These are phyloP conservation scores for Vaccinium macrocarpon DNA, from an alignment of 148 eudicot genomes.

Conservation along the genomic window DNA sequence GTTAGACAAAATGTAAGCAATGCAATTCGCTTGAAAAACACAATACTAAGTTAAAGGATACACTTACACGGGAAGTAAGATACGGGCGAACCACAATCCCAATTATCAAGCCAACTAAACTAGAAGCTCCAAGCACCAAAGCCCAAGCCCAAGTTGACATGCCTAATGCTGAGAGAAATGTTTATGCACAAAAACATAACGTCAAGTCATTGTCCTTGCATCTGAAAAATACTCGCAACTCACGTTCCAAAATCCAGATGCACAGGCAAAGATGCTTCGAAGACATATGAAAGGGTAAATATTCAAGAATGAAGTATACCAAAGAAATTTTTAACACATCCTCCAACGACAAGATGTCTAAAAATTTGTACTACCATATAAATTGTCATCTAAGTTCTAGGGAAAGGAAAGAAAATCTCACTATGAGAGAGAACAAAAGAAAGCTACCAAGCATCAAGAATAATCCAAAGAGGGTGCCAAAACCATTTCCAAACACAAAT, in stretches of 20 bases:
- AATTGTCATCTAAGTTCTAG: background rate
- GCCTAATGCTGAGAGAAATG: slow-evolving; percentile 31
- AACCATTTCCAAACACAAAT: background rate
- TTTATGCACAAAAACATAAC: background rate
- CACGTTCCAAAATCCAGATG: background rate
- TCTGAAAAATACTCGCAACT: background rate
- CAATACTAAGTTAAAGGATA: background rate
- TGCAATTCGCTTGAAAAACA: background rate
- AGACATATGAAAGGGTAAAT: background rate
- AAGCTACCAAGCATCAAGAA: background rate
- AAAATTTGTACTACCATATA: background rate
- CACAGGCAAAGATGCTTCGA: background rate
- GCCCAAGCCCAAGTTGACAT: slow-evolving; percentile 36
- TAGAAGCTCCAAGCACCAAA: slow-evolving; percentile 36
- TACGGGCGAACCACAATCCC: slow-evolving; percentile 67
- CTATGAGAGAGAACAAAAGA: background rate
- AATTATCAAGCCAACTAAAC: slow-evolving; percentile 44
- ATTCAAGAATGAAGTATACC: background rate
- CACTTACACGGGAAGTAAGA: slow-evolving; percentile 53
- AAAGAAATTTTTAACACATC: background rate
- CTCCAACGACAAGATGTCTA: background rate
- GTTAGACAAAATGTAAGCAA: slow-evolving; percentile 30
- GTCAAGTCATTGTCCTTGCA: background rate
- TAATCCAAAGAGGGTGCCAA: background rate
- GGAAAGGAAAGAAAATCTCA: background rate